Conservation (phyloP, 2,329 filamentous ascomycete genomes). For the Cladosporium sphaerospermum region DNA sequence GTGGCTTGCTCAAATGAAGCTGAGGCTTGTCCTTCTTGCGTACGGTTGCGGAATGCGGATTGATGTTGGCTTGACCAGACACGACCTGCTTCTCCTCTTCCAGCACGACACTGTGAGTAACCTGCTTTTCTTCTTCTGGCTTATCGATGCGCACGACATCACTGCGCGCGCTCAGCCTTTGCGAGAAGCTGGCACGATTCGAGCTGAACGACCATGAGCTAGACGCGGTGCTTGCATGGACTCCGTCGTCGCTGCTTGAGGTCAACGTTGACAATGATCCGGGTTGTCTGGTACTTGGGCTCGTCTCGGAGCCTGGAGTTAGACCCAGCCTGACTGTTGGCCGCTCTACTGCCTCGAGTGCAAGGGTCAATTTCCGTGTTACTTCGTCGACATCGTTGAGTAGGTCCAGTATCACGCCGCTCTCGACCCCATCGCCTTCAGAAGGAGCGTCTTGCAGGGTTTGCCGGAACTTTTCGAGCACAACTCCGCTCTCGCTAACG, state of each 20-base stretch:
- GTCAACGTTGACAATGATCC: constrained; percentile 1
- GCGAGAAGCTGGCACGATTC: background rate
- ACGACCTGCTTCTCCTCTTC: background rate
- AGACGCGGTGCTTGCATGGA: background rate
- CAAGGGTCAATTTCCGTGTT: background rate
- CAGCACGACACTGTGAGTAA: background rate
- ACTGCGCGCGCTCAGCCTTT: background rate
- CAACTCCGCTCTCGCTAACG: constrained; percentile 9
- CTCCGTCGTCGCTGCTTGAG: constrained; percentile 1
- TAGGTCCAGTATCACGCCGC: background rate
- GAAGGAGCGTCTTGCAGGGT: background rate
- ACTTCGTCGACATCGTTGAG: constrained; percentile 6
- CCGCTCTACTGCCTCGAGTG: background rate
- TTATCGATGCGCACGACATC: background rate
- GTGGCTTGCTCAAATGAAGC: background rate
- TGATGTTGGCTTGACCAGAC: constrained; percentile 1
- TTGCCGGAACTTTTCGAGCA: constrained; percentile 15
- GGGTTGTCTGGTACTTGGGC: background rate
- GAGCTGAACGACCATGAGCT: constrained; percentile 2
- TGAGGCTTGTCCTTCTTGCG: background rate
- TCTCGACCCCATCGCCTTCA: background rate
- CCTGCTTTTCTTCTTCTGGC: constrained; percentile 1
- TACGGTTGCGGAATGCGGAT: background rate
- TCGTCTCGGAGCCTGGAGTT: background rate
- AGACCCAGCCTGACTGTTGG: background rate